Evolutionary conservation across 1,284 basidiomycete species (phyloP).

Genomic region (Albatrellus sp.): DNA sequence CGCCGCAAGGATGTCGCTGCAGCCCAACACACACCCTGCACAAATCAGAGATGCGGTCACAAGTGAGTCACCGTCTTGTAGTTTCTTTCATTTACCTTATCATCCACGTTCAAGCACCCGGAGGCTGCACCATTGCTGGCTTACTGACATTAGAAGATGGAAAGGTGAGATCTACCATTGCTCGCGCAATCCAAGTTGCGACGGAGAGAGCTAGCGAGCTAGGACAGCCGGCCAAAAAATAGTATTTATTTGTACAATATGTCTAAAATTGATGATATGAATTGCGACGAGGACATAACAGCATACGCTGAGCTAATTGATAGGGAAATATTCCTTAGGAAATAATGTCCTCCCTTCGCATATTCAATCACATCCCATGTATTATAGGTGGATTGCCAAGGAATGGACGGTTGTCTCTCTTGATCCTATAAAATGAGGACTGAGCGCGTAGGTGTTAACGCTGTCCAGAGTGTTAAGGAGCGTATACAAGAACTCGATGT

Average conservation of each 20-base stretch:
- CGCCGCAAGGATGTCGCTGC: constrained; percentile 90
- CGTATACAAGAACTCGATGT: constrained; percentile 14
- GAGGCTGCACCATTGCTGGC: constrained; percentile 97
- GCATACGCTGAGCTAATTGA: no score
- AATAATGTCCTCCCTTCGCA: constrained; percentile 9
- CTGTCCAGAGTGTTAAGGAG: constrained; percentile 85
- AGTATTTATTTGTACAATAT: not conserved
- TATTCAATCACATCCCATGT: constrained; percentile 9
- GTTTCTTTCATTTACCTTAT: constrained; percentile 1
- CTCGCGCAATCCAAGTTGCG: constrained; percentile 88
- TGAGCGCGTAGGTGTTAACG: constrained; percentile 53
- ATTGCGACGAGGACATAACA: not conserved
- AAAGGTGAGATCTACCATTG: constrained; percentile 87
- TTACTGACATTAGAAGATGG: constrained; percentile 93
- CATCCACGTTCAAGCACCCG: constrained; percentile 57
- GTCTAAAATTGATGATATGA: not conserved
- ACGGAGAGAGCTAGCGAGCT: constrained; percentile 79
- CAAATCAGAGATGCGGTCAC: constrained; percentile 97
- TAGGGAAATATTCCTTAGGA: not conserved
- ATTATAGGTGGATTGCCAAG: constrained; percentile 12
- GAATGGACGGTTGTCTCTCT: constrained; percentile 24
- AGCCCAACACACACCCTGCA: constrained; percentile 83
- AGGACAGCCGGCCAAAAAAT: constrained; percentile 29
- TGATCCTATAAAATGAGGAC: constrained; percentile 86
- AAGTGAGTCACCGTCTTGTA: constrained; percentile 41